These are phyloP conservation scores for Drechmeria coniospora DNA, from an alignment of 2,329 filamentous ascomycete genomes.

Conservation along the genomic window DNA sequence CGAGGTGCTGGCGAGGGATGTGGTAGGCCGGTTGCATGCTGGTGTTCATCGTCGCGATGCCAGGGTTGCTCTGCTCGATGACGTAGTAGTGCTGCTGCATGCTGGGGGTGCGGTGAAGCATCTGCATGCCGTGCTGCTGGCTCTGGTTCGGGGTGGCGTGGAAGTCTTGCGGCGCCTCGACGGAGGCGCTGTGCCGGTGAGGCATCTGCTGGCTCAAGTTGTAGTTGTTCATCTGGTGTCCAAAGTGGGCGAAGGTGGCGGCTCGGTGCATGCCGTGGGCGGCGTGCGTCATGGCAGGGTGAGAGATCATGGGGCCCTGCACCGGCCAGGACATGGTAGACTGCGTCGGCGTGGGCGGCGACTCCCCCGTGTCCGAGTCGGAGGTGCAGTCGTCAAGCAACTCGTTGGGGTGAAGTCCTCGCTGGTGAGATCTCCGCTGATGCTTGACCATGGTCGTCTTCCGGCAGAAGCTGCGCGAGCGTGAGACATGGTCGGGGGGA, in stretches of 20 bases:
- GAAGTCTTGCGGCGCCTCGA: conserved; percentile 28
- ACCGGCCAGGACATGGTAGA: conserved; percentile 36
- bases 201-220: conserved; percentile 23
- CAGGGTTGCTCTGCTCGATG: conserved; percentile 45
- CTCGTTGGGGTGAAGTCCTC: conserved; percentile 40
- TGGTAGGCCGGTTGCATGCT: conserved; percentile 36
- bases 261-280: conserved; percentile 32
- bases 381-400: conserved; percentile 36
- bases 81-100: conserved; percentile 39
- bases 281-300: conserved; percentile 19
- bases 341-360: conserved; percentile 42
- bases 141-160: conserved; percentile 15
- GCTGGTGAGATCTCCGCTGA: conserved; percentile 45
- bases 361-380: conserved; percentile 42
- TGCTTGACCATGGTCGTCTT: conserved; percentile 60
- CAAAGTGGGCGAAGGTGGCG: conserved; percentile 39
- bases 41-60: conserved; percentile 45
- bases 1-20: conserved; percentile 32
- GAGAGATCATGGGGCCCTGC: conserved; percentile 22
- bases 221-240: conserved; percentile 31
- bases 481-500: conserved; percentile 5
- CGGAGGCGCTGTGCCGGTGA: conserved; percentile 31
- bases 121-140: conserved; percentile 27
- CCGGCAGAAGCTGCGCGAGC: conserved; percentile 44
- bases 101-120: conserved; percentile 33